Base-by-base conservation (phyloP, 345 rosid species). In the Clausena lansium region DNA sequence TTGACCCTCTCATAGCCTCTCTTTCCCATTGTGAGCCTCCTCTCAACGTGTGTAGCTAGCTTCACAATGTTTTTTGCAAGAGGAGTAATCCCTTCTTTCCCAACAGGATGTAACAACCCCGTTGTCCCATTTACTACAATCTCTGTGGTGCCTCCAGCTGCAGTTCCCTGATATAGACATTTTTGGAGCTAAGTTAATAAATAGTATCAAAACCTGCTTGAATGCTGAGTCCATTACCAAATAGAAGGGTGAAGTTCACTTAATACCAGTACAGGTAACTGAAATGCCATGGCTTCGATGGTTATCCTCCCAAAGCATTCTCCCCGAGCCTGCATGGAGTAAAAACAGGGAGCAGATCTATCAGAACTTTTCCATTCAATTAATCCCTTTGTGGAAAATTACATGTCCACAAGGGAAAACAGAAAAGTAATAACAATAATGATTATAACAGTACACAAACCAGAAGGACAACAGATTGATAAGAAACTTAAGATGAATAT, bases 291-390 rank as follows among this genome's bases (percentile, higher is more conserved):
- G 24, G 91, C 89, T 86, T 88, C 91, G 33, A 88, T 88, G 33
- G 89, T 84, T 83, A 88, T 88, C 84, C 91, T 82, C 71, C 91
- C 91, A 86, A 88, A 88, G 82, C 91, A 84, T 79, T 88, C 89
- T 61, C 91, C 91, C 17, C 85, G 79, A 36, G 83, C 91, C 89
- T 86, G 38, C 76, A 71, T 8, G 67, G 22, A 38, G 41, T 25
- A 22, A 67, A 67, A n/a, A 2, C 55, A 28, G 17, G 22, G 5
- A n/a, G 22, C 57, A 22, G 30, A 57, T 39, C 39, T 28, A 28
- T 70, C 24, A 63, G 35, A 4, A 24, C 68, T 24, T 52, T 38
- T 38, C 57, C 62, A 73, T 78, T 50, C 61, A 58, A 65, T 57
- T 11, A 4, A 71, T 76, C 8, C 28, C 57, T 54, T 30, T 1